These are phyloP conservation scores for Leccinum pellstonianum DNA, from an alignment of 768 basidiomycete species.

Conservation along the genomic window DNA sequence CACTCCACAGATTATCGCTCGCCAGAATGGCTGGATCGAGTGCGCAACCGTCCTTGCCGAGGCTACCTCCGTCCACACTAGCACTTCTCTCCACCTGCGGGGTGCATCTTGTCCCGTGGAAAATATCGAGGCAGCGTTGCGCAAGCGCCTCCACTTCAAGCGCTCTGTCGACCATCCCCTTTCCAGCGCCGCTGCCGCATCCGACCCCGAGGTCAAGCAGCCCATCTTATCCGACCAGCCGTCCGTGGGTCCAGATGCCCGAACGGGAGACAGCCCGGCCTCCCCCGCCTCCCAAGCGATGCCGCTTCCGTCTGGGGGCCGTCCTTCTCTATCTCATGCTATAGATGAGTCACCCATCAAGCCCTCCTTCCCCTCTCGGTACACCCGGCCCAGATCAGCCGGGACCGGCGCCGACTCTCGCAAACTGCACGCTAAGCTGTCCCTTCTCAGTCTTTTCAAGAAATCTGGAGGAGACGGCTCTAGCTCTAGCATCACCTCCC, in stretches of 20 bases:
- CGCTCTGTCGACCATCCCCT: constrained; percentile 76
- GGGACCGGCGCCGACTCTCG: constrained; percentile 62
- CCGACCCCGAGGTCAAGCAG: constrained; percentile 30
- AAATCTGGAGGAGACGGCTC: constrained; percentile 46
- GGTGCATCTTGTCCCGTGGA: constrained; percentile 27
- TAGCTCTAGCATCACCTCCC: constrained; percentile 34
- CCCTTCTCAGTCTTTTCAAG: constrained; percentile 72
- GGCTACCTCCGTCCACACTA: constrained; percentile 44
- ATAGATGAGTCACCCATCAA: constrained; percentile 34
- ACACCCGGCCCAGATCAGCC: constrained; percentile 67
- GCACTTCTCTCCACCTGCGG: constrained; percentile 14
- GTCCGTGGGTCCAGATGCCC: constrained; percentile 4
- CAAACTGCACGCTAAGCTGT: constrained; percentile 68
- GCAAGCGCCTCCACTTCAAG: constrained; percentile 66
- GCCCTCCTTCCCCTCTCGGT: constrained; percentile 32
- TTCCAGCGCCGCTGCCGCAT: constrained; percentile 38
- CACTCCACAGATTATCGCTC: constrained; percentile 82
- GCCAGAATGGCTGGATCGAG: constrained; percentile 74
- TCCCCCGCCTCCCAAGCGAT: constrained; percentile 7
- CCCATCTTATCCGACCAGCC: constrained; percentile 19
- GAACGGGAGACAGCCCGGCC: not conserved
- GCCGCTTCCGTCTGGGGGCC: constrained; percentile 41
- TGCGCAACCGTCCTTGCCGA: constrained; percentile 72
- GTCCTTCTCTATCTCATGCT: constrained; percentile 71
- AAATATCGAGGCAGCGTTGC: constrained; percentile 32